Percentiles rank a stretch among this genome's conserved stretches.
Conservation (phyloP, 352 stramenopile species). For the Globisporangium spinosum region DNA sequence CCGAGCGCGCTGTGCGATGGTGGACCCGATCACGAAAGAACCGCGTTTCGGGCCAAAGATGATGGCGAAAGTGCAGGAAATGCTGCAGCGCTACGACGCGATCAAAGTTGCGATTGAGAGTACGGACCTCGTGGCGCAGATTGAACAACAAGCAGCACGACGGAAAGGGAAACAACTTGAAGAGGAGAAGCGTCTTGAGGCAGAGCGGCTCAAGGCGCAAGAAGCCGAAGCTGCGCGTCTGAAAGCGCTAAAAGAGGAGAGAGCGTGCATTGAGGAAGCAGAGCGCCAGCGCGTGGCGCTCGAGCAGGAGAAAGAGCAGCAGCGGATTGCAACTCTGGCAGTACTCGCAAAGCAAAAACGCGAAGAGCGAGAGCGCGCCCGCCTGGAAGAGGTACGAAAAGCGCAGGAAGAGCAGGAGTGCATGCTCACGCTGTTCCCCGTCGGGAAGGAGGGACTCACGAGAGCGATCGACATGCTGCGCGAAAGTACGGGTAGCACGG, state of each 20-base stretch:
- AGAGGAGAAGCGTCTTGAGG: conserved; percentile 21
- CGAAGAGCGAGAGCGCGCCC: conserved; percentile 33
- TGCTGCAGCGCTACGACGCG: conserved; percentile 50
- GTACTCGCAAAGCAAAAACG: conserved; percentile 54
- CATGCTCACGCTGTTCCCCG: conserved; percentile 32
- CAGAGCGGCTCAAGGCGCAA: conserved; percentile 13
- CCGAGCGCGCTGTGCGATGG: conserved; percentile 41
- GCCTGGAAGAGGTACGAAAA: conserved; percentile 31
- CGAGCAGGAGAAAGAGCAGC: conserved; percentile 23
- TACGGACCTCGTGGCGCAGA: conserved; percentile 21
- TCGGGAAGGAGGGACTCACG: conserved; percentile 41
- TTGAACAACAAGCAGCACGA: conserved; percentile 14
- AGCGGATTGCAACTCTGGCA: conserved; percentile 43
- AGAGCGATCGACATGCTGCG: conserved; percentile 38
- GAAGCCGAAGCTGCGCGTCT: conserved; percentile 1
- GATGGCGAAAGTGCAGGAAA: conserved; percentile 50
- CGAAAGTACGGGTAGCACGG: conserved; percentile 35
- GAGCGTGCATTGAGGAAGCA: conserved; percentile 13
- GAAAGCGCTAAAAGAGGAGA: conserved; percentile 12
- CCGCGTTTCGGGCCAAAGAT: conserved; percentile 79
- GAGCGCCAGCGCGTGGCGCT: conserved; percentile 13
- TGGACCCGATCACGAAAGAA: conserved; percentile 69
- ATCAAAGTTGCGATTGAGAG: conserved; percentile 32
- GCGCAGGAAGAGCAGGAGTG: conserved; percentile 30
- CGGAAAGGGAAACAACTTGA: conserved; percentile 19